Evolutionary conservation across 768 basidiomycete species (phyloP).

Genomic region (Boletus subparvulus): DNA sequence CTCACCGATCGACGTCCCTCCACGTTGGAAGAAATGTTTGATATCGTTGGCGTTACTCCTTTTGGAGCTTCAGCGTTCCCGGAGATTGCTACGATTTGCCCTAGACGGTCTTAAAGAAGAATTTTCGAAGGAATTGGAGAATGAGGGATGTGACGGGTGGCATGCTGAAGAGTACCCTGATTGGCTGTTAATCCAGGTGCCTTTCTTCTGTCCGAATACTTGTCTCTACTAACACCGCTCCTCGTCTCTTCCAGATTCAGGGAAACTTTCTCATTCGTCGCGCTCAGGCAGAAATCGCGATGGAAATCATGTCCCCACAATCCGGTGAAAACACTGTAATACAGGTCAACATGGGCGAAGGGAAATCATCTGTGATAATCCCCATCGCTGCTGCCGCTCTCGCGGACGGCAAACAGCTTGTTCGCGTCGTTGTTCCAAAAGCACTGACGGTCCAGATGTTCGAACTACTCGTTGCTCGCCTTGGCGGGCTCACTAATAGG

Average conservation of each 20-base stretch:
- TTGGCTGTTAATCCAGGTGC: neutral
- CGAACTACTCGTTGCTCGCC: slow-evolving; percentile 37
- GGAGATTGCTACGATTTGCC: neutral
- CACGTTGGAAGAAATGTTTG: neutral
- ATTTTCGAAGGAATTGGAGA: neutral
- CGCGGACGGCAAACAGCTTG: slow-evolving; percentile 41
- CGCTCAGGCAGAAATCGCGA: slow-evolving; percentile 27
- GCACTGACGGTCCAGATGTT: slow-evolving; percentile 44
- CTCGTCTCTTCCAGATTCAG: neutral
- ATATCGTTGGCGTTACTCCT: neutral
- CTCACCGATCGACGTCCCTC: neutral
- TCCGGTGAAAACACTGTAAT: slow-evolving; percentile 35
- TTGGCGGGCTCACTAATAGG: slow-evolving; percentile 44
- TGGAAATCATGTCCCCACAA: slow-evolving; percentile 44
- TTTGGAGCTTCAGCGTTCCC: neutral
- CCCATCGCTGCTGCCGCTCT: slow-evolving; percentile 41
- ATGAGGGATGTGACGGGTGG: neutral
- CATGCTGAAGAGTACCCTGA: neutral
- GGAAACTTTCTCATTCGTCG: neutral
- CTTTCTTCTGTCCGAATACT: neutral
- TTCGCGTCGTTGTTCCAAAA: slow-evolving; percentile 48
- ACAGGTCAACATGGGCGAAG: slow-evolving; percentile 58
- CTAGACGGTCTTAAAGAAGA: neutral
- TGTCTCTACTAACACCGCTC: slow-evolving; percentile 31
- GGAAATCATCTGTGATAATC: slow-evolving; percentile 46